These are phyloP conservation scores for Yamadazyma akitaensis DNA, from an alignment of 805 yeast species.

Conservation along the genomic window DNA sequence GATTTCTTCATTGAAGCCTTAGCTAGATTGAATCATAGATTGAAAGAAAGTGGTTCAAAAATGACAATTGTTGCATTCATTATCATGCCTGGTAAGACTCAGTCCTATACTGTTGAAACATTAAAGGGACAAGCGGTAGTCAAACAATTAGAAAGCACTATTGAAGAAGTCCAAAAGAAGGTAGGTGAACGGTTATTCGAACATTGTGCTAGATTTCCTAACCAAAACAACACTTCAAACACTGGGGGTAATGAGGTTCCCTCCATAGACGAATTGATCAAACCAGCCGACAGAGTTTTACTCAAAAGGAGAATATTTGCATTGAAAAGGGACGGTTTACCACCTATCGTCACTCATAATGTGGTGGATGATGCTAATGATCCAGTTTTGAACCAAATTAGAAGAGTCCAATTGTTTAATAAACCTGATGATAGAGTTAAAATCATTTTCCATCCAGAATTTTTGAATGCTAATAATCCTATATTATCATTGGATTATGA, in stretches of 20 bases:
- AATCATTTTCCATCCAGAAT: slow-evolving; percentile 96
- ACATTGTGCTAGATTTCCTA: slow-evolving; percentile 71
- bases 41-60: slow-evolving; percentile 77
- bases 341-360: slow-evolving; percentile 96
- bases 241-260: slow-evolving; percentile 63
- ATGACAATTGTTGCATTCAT: slow-evolving; percentile 95
- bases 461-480: slow-evolving; percentile 91
- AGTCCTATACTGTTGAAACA: slow-evolving; percentile 94
- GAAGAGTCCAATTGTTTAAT: slow-evolving; percentile 89
- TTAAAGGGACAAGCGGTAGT: slow-evolving; percentile 95
- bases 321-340: slow-evolving; percentile 80
- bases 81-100: slow-evolving; percentile 95
- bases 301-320: slow-evolving; percentile 92
- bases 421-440: slow-evolving; percentile 88
- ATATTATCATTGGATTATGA: slow-evolving; percentile 91
- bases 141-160: slow-evolving; percentile 83
- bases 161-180: slow-evolving; percentile 78
- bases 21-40: slow-evolving; percentile 85
- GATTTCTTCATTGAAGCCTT: slow-evolving; percentile 91
- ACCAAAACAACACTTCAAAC: slow-evolving; percentile 35
- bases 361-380: slow-evolving; percentile 91
- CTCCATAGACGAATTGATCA: slow-evolving; percentile 76
- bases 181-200: slow-evolving; percentile 88
- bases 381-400: slow-evolving; percentile 86
- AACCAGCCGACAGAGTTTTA: slow-evolving; percentile 82